These are phyloP conservation scores for Perkinsus marinus DNA, from an alignment of 169 alveolate genomes.

Conservation along the genomic window DNA sequence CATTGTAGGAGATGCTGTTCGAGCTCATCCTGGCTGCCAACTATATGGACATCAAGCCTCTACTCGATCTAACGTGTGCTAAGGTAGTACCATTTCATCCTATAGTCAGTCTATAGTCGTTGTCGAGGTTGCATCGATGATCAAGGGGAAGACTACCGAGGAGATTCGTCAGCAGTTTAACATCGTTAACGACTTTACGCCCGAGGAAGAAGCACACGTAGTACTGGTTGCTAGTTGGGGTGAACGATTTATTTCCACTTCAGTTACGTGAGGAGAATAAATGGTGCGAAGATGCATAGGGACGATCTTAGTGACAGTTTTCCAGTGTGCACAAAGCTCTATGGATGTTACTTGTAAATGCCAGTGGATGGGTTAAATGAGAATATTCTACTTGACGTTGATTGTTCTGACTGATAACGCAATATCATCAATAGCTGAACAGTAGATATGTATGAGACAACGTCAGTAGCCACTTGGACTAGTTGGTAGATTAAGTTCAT, in stretches of 20 bases:
- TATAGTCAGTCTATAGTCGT: neutral
- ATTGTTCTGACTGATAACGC: no score
- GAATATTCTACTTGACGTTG: no score
- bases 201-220: constrained; percentile 83
- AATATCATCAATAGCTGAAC: neutral
- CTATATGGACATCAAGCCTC: constrained; percentile 75
- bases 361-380: neutral
- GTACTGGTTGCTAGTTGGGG: neutral
- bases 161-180: constrained; percentile 79
- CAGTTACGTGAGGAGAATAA: constrained; percentile 68
- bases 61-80: constrained; percentile 78
- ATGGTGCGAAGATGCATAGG: constrained; percentile 83
- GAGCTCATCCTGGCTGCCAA: constrained; percentile 80
- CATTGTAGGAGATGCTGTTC: constrained; percentile 54
- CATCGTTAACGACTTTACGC: constrained; percentile 83
- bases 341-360: neutral
- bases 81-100: constrained; percentile 21
- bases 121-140: constrained; percentile 65
- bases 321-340: neutral
- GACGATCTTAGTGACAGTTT: neutral
- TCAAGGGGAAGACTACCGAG: constrained; percentile 74
- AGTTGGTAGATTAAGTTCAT: no score
- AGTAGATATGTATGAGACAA: neutral
- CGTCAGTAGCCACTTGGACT: no score
- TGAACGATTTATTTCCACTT: neutral